Percentiles rank a stretch among this genome's conserved stretches.
Conservation (phyloP, 805 yeast genomes). For the Yarrowia phangngaensis region DNA sequence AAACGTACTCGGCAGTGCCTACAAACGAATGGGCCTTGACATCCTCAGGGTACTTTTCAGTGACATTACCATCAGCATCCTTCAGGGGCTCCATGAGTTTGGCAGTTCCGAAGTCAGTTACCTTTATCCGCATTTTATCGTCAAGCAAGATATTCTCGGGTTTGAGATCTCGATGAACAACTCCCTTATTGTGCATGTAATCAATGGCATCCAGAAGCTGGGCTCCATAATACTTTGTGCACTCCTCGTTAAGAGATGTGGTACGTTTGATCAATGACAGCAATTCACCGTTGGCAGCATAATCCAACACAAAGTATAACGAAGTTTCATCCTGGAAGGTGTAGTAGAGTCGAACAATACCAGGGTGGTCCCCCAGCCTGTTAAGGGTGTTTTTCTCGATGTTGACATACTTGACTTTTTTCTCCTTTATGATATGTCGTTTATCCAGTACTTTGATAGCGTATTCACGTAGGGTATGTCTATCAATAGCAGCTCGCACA, state of each 20-base stretch:
- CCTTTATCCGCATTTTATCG: conserved; percentile 79
- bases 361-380: conserved; percentile 87
- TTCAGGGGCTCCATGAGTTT: conserved; percentile 52
- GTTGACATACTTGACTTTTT: conserved; percentile 91
- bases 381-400: conserved; percentile 90
- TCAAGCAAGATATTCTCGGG: conserved; percentile 90
- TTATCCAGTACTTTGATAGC: conserved; percentile 92
- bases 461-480: conserved; percentile 66
- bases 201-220: conserved; percentile 88
- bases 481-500: conserved; percentile 80
- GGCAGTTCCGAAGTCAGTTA: conserved; percentile 99
- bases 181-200: conserved; percentile 84
- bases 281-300: conserved; percentile 93
- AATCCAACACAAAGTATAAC: conserved; percentile 86
- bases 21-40: conserved; percentile 66
- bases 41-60: conserved; percentile 38
- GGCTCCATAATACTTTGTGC: conserved; percentile 73
- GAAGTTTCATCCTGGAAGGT: conserved; percentile 91
- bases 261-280: conserved; percentile 58
- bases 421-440: conserved; percentile 88
- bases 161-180: conserved; percentile 88
- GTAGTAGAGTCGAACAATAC: conserved; percentile 84
- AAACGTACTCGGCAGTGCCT: conserved; percentile 95
- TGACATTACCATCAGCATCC: conserved; percentile 32
- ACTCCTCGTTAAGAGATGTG: conserved; percentile 71